Percentiles rank a stretch among this genome's conserved stretches.
phyloP scores from a whole-genome alignment of 805 yeast species.

The Yarrowia sp. region DNA sequence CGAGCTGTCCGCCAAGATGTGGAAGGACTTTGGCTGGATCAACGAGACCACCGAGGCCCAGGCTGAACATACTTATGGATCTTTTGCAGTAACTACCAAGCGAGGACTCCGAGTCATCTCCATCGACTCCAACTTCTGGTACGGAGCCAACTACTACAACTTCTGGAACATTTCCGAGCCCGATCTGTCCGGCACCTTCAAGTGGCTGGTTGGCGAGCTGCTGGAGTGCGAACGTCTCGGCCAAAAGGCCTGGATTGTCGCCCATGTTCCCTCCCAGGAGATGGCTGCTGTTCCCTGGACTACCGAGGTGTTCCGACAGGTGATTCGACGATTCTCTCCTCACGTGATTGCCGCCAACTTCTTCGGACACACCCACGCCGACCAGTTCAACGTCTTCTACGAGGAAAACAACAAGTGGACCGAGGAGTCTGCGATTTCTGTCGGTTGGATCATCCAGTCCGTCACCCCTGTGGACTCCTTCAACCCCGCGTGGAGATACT shows the following conservation, averaged over 20 bases:
- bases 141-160: constrained; percentile 66
- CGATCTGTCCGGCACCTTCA: constrained; percentile 68
- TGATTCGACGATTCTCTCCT: constrained; percentile 73
- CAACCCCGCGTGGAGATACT: constrained; percentile 78
- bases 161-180: constrained; percentile 57
- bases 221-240: constrained; percentile 61
- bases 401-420: constrained; percentile 55
- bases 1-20: constrained; percentile 57
- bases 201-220: constrained; percentile 66
- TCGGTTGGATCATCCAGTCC: constrained; percentile 72
- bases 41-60: constrained; percentile 45
- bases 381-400: constrained; percentile 68
- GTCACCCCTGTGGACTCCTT: constrained; percentile 65
- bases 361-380: constrained; percentile 75
- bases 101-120: constrained; percentile 67
- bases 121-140: constrained; percentile 72
- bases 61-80: constrained; percentile 58
- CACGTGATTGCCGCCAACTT: constrained; percentile 70
- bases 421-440: constrained; percentile 52
- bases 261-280: constrained; percentile 68
- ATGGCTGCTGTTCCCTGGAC: constrained; percentile 64
- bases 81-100: constrained; percentile 62
- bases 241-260: constrained; percentile 74
- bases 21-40: constrained; percentile 59
- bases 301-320: constrained; percentile 61